Base-by-base conservation (phyloP, 768 basidiomycete species). In the Leccinum uliginosum region DNA sequence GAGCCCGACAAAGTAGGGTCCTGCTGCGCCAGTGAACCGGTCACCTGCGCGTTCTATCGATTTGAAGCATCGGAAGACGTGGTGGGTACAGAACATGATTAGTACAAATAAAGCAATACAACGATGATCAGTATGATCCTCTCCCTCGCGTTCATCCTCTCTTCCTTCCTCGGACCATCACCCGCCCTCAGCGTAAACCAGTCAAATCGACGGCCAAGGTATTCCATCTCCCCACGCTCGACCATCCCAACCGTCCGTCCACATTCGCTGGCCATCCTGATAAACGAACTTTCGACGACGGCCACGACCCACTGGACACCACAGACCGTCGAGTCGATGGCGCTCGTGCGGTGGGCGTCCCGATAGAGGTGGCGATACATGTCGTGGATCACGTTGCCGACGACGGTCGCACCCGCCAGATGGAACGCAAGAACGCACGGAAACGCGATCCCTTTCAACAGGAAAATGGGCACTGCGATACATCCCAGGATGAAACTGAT, bases 1-100 rank as follows among this genome's bases (percentile, higher is more conserved):
- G n/a, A 96, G 75, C 1, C 75, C 80, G 38, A 98, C 83, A 68
- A 98, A 98, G 65, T 88, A 83, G 0, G 94, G 96, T 0, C 96
- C 96, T 29, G 91, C 94, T 52, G 90, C 88, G 53, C 94, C 93
- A 0, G 93, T 97, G 38, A 96, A 64, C 62, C 80, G 76, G 70
- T 97, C 92, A 6, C 82, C 95, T 50, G 76, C 71, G 53, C 83
- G 75, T 74, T 98, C 94, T 12, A 95, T 68, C 14, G 70, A 71
- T 67, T 76, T 83, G 74, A 85, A 87, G 66, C 86, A 87, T 29
- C 76, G 74, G 61, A 85, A 86, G 51, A 71, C 62, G 14, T 46
- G 60, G 26, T 59, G 71, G 11, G 63, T 59, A 54, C 71, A 73
- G 38, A 66, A 32, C 70, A 73, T 35, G 15, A 15, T n/a, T n/a